A percentile compares a stretch with the other conserved stretches of the same genome.
Evolutionary conservation across 2,329 filamentous ascomycete species (phyloP).

Genomic region (Alternaria triticina): DNA sequence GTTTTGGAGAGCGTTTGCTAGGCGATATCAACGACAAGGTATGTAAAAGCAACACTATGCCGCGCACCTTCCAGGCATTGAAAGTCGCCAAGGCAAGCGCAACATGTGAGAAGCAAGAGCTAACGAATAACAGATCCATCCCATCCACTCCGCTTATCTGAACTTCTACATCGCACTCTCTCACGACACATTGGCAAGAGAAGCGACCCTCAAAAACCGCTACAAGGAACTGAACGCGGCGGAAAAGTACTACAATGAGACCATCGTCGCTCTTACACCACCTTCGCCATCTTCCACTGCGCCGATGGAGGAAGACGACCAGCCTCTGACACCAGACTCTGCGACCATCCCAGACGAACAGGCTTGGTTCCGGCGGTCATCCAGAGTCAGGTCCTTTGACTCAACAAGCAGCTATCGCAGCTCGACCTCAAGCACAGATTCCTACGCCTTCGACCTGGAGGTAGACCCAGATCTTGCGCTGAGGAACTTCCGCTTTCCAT

Average conservation of each 20-base stretch:
- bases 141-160: conserved; percentile 43
- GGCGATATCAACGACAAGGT: conserved; percentile 31
- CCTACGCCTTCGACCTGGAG: conserved; percentile 19
- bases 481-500: conserved; percentile 3
- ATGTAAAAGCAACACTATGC: conserved; percentile 1
- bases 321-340: conserved; percentile 26
- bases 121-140: conserved; percentile 36
- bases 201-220: conserved; percentile 41
- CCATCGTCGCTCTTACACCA: conserved; percentile 30
- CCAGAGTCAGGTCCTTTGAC: conserved; percentile 27
- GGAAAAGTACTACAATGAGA: conserved; percentile 44
- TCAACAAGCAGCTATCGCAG: conserved; percentile 20
- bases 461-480: conserved; percentile 9
- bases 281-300: conserved; percentile 7
- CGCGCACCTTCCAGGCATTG: not conserved
- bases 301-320: conserved; percentile 21
- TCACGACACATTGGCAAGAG: conserved; percentile 46
- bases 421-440: conserved; percentile 32
- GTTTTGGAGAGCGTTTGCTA: conserved; percentile 32
- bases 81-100: not conserved
- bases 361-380: conserved; percentile 16
- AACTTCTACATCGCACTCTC: conserved; percentile 49
- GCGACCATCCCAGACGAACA: conserved; percentile 19
- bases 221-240: conserved; percentile 40
- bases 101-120: not conserved